These are phyloP conservation scores for Pholiota microspora DNA, from an alignment of 768 basidiomycete genomes.

Conservation along the genomic window DNA sequence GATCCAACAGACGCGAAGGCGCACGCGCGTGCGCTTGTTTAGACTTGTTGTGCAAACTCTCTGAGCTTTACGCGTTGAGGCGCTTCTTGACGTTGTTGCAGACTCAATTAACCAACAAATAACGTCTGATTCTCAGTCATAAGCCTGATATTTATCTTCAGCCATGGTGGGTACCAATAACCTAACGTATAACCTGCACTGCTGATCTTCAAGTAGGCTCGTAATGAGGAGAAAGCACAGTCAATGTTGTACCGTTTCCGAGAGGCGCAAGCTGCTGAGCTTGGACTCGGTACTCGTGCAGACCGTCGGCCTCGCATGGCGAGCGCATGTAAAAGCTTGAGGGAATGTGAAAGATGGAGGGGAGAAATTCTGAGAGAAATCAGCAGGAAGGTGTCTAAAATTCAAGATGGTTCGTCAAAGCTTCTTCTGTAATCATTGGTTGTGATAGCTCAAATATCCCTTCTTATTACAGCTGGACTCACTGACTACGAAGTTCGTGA, in stretches of 20 bases:
- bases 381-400: conserved; percentile 95
- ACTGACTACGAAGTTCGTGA: conserved; percentile 96
- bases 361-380: conserved; percentile 95
- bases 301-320: conserved; percentile 94
- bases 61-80: neutral
- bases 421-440: neutral
- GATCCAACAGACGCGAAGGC: neutral
- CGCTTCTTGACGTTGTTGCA: too few relatives aligned
- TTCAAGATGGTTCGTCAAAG: conserved; percentile 78
- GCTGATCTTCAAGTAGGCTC: conserved; percentile 57
- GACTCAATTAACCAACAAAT: neutral
- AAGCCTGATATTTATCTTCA: too few relatives aligned
- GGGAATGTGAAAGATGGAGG: conserved; percentile 94
- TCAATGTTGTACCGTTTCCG: conserved; percentile 95
- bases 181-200: neutral
- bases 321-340: conserved; percentile 83
- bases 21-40: neutral
- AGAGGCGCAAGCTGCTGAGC: conserved; percentile 93
- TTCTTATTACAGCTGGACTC: conserved; percentile 65
- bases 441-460: neutral
- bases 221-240: conserved; percentile 98
- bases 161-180: neutral
- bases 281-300: conserved; percentile 81
- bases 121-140: neutral
- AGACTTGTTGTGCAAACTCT: neutral